Evolutionary conservation across 768 basidiomycete species (phyloP).

Genomic region (Lepiota venenata): DNA sequence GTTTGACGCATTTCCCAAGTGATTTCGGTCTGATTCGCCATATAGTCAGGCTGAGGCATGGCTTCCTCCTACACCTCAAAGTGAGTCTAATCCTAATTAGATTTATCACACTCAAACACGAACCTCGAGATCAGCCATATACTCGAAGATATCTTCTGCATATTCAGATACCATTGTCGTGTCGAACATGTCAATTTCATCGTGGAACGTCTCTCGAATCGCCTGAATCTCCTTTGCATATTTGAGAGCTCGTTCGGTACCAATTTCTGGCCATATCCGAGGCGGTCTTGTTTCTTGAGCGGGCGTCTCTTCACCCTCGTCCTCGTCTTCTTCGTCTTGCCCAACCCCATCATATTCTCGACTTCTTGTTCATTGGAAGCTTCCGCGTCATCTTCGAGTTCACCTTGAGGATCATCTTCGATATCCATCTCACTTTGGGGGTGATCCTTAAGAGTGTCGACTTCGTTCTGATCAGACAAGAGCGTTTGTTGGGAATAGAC

Average conservation of each 20-base stretch:
- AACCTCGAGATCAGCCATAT: slow-evolving; percentile 95
- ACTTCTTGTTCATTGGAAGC: slow-evolving; percentile 53
- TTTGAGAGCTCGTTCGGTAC: slow-evolving; percentile 54
- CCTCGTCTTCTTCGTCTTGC: slow-evolving; percentile 39
- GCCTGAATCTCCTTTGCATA: slow-evolving; percentile 62
- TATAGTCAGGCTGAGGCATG: slow-evolving; percentile 93
- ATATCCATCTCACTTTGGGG: slow-evolving; percentile 61
- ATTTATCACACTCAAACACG: not conserved
- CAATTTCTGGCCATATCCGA: slow-evolving; percentile 72
- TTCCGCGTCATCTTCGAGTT: slow-evolving; percentile 40
- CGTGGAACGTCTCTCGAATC: slow-evolving; percentile 65
- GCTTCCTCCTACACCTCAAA: slow-evolving; percentile 55
- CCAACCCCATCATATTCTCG: slow-evolving; percentile 61
- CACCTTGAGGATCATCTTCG: slow-evolving; percentile 40
- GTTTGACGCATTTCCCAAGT: slow-evolving; percentile 94
- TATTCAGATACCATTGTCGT: slow-evolving; percentile 98
- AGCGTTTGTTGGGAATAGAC: slow-evolving; percentile 31
- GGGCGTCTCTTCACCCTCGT: slow-evolving; percentile 24
- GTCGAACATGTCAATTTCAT: slow-evolving; percentile 73
- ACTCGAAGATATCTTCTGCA: slow-evolving; percentile 95
- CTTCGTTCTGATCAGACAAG: slow-evolving; percentile 37
- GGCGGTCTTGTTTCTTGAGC: slow-evolving; percentile 31
- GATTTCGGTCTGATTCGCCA: slow-evolving; percentile 91
- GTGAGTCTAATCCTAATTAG: slow-evolving; percentile 15
- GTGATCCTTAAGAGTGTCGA: slow-evolving; percentile 27